A percentile compares a stretch with the other conserved stretches of the same genome.
Conservation (phyloP, 169 alveolate genomes). For the Blepharisma undulans region DNA sequence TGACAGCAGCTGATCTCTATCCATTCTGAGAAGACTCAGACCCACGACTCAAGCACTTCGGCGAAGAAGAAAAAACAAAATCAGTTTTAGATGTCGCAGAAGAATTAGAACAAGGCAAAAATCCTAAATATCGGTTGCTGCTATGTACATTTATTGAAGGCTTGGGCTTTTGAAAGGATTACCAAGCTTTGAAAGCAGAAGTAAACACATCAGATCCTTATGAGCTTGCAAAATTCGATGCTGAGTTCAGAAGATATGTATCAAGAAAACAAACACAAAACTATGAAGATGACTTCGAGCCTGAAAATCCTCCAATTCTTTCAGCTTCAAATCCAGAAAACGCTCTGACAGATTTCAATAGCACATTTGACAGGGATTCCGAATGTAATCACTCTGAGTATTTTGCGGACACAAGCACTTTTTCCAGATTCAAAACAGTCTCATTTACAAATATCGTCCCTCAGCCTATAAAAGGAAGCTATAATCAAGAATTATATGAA, state of each 20-base stretch:
- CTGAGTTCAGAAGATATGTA: conserved; percentile 26
- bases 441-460: neutral
- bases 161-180: neutral
- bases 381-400: neutral
- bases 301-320: neutral
- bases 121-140: neutral
- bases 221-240: conserved; percentile 26
- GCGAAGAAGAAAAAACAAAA: neutral
- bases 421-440: neutral
- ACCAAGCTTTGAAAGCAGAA: neutral
- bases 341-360: neutral
- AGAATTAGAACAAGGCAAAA: neutral
- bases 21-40: conserved; percentile 36
- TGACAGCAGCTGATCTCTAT: neutral
- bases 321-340: neutral
- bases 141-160: neutral
- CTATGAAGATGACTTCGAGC: conserved; percentile 26
- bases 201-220: neutral
- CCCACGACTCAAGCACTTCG: neutral
- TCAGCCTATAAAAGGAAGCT: neutral
- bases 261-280: conserved; percentile 1
- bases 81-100: neutral
- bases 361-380: neutral
- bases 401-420: neutral
- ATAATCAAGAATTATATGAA: neutral